phyloP scores from a whole-genome alignment of 2,329 filamentous ascomycete species.

The Corniculantispora saksenae region DNA sequence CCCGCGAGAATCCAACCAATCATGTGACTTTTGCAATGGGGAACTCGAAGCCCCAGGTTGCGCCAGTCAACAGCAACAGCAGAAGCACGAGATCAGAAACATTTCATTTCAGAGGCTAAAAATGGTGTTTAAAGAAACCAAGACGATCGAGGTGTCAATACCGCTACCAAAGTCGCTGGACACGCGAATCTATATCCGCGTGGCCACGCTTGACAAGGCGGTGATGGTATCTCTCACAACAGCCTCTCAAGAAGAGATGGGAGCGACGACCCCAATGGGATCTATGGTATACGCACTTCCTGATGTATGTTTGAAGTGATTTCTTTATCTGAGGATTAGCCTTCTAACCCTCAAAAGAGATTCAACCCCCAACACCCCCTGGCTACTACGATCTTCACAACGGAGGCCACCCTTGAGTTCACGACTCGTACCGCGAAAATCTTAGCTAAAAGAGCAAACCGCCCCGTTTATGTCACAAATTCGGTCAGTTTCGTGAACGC shows the following conservation, averaged over 20 bases:
- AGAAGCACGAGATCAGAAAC: not conserved
- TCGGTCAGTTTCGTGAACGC: constrained; percentile 76
- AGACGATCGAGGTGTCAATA: constrained; percentile 52
- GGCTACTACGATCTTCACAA: constrained; percentile 76
- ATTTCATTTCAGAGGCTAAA: not conserved
- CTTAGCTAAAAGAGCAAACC: constrained; percentile 68
- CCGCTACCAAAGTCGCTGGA: constrained; percentile 62
- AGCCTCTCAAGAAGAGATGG: constrained; percentile 52
- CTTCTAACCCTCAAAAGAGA: constrained; percentile 37
- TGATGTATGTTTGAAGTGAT: constrained; percentile 58
- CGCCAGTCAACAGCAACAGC: not conserved
- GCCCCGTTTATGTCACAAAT: constrained; percentile 87
- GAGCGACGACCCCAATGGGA: constrained; percentile 62
- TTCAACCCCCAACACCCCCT: constrained; percentile 63
- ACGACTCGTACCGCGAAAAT: constrained; percentile 82
- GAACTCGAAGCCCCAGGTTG: not conserved
- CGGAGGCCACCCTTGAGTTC: constrained; percentile 80
- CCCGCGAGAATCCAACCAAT: constrained; percentile 2
- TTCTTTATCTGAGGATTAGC: too few species aligned
- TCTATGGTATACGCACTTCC: constrained; percentile 94
- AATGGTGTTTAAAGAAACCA: constrained; percentile 28
- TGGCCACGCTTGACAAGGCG: constrained; percentile 59
- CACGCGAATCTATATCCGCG: constrained; percentile 60
- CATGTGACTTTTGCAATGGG: constrained; percentile 12
- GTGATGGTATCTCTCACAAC: constrained; percentile 64